phyloP scores from a whole-genome alignment of 2,329 filamentous ascomycete species.

The Apiospora malaysiana region DNA sequence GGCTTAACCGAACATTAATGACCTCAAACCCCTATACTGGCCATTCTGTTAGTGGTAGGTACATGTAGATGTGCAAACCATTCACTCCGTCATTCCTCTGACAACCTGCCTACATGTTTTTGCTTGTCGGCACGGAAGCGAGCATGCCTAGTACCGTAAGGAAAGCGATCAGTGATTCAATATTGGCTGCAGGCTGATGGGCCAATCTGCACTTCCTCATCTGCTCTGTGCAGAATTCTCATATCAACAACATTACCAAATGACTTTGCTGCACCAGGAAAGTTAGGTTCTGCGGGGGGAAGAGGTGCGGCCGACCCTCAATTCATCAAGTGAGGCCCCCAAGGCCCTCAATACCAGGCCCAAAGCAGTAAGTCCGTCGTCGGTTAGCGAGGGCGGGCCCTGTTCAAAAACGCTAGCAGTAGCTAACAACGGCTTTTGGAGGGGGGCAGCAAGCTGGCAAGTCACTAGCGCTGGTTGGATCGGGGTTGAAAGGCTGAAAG shows the following conservation, averaged over 20 bases:
- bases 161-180: too few relatives aligned
- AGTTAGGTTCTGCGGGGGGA: slow-evolving; percentile 15
- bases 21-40: not conserved
- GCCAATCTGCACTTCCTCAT: not conserved
- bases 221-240: not conserved
- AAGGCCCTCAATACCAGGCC: not conserved
- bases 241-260: not conserved
- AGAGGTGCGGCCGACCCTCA: not conserved
- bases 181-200: not conserved
- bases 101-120: too few relatives aligned
- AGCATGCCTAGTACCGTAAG: too few relatives aligned
- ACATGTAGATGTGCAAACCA: not conserved
- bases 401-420: not conserved
- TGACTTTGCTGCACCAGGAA: not conserved
- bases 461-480: not conserved
- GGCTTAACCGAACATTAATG: not conserved
- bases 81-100: not conserved
- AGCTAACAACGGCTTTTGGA: not conserved
- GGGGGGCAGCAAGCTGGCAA: not conserved
- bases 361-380: not conserved
- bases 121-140: too few relatives aligned
- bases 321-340: not conserved
- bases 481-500: slow-evolving; percentile 5
- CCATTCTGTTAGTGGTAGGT: not conserved
- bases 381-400: not conserved